Percentiles rank a stretch among this genome's conserved stretches.
phyloP scores from a whole-genome alignment of 441 rosid genomes.

The Codiaeum variegatum region DNA sequence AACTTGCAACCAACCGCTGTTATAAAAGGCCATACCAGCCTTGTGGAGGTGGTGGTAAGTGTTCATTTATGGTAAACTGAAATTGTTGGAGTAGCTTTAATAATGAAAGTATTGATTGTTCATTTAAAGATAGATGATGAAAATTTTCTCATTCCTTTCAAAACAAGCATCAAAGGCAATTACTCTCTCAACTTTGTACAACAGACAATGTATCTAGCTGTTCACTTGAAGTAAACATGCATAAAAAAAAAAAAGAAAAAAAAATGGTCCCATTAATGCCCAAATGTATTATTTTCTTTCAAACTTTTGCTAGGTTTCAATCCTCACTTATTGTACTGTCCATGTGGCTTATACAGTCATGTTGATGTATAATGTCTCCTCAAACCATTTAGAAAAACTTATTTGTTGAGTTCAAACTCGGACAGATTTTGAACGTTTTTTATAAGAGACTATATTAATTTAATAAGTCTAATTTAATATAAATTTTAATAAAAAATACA shows the following conservation, averaged over 20 bases:
- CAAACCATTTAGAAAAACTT: neutral
- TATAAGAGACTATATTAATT: too few species aligned
- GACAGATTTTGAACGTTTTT: too few species aligned
- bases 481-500: too few species aligned
- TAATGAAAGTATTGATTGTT: neutral
- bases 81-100: neutral
- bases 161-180: neutral
- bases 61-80: conserved; percentile 12
- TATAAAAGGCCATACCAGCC: neutral
- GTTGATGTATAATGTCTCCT: neutral
- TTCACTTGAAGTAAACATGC: neutral
- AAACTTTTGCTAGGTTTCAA: neutral
- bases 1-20: too few species aligned
- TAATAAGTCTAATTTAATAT: too few species aligned
- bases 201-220: conserved; percentile 12
- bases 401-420: neutral
- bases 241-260: too few species aligned
- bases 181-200: conserved; percentile 19
- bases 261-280: conserved; percentile 10
- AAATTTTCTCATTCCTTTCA: neutral
- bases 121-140: neutral
- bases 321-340: neutral
- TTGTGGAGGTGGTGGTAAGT: neutral
- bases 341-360: conserved; percentile 6
- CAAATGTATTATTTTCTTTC: conserved; percentile 5